Base-by-base conservation (phyloP, 2,329 filamentous ascomycete species). In the Fulvia fulva region DNA sequence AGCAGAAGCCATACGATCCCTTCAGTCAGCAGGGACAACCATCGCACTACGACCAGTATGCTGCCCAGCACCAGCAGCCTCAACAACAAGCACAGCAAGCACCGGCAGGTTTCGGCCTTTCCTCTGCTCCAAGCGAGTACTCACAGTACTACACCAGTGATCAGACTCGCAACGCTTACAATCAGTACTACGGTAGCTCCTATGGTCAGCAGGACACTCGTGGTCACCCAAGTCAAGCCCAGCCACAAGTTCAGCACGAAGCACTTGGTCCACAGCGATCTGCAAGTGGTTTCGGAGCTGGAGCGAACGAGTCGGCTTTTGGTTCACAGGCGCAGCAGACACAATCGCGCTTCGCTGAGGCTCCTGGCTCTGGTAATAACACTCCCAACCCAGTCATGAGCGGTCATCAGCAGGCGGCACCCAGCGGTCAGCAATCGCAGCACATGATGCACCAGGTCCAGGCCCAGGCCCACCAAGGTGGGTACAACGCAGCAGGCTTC, bases 1-100 rank as follows among this genome's bases (percentile, higher is more conserved):
- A 86, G 56, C 88, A 91, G 75, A 97, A 97, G 79, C 85, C 88
- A 1, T 92, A 91, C 74, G 93, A 97, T 71, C 84, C 90, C 0
- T 97, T 96, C 72, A 84, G 82, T 66, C 90, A 95, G 72, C 90
- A 91, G 71, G 81, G 84, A 63, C 81, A 78, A 57, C 75, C 73
- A 28, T 76, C 67, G 62, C 75, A 77, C 54, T 80, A 75, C 65
- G 79, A 81, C 50, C 69, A 69, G 53, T 81, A 80, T 63, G 74
- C 75, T 41, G 70, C 78, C 54, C 77, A 81, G 22, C 73, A 77
- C 51, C 80, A 81, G 59, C 77, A 80, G 70, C 79, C 78, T 59
- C 81, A 79, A 72, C 77, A 72, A 71, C 80, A 83, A 22, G 80
- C 81, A 63, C 84, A 85, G 70, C 79, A 79, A 60, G 80, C 80